phyloP scores from a whole-genome alignment of 139 green algal species.

The Tetradesmus lagerheimii region DNA sequence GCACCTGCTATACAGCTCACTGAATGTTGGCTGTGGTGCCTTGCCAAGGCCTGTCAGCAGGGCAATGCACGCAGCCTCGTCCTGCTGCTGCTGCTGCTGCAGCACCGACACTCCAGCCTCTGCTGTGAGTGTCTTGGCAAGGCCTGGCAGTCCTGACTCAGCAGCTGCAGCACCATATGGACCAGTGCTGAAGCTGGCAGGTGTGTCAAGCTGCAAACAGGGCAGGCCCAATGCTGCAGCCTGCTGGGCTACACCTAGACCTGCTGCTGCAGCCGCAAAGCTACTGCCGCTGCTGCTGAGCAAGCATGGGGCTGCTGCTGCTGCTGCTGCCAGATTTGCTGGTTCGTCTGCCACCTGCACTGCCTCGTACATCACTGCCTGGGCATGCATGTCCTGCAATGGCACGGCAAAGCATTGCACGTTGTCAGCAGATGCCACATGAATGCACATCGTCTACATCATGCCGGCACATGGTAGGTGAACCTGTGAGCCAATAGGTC shows the following conservation, averaged over 20 bases:
- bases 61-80: not conserved
- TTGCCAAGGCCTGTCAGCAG: not conserved
- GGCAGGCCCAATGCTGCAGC: not conserved
- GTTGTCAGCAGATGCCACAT: not conserved
- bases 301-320: not conserved
- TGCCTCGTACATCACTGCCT: slow-evolving; percentile 12
- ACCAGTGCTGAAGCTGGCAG: not conserved
- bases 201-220: not conserved
- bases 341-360: not conserved
- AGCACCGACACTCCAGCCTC: slow-evolving; percentile 21
- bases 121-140: slow-evolving; percentile 35
- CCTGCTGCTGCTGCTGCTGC: slow-evolving; percentile 16
- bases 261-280: slow-evolving; percentile 4
- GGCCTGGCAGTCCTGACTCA: not conserved
- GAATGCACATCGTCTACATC: no score
- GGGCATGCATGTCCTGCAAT: slow-evolving; percentile 31
- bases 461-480: not conserved
- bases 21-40: not conserved
- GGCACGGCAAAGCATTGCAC: not conserved
- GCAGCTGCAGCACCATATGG: not conserved
- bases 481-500: not conserved
- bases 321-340: not conserved
- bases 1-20: not conserved
- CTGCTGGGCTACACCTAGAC: slow-evolving; percentile 48
- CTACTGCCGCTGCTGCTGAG: not conserved